Conservation (phyloP, 768 basidiomycete genomes). For the Lactarius quietus region DNA sequence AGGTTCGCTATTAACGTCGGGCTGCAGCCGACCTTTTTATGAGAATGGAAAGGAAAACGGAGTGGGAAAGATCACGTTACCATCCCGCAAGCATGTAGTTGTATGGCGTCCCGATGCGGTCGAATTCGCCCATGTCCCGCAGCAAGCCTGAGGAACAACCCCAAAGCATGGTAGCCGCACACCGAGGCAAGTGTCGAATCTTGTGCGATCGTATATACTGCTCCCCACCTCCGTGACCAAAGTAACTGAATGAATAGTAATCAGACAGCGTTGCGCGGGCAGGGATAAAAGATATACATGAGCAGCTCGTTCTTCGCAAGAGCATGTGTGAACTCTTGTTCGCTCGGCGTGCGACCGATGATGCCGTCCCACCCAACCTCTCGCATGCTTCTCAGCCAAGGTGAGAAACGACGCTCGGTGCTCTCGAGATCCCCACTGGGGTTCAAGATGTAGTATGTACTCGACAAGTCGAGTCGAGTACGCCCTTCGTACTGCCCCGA, state of each 20-base stretch:
- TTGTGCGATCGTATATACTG: conserved; percentile 90
- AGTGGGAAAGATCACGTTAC: conserved; percentile 48
- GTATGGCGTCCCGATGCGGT: conserved; percentile 86
- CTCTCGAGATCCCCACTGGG: conserved; percentile 85
- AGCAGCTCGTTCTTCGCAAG: conserved; percentile 76
- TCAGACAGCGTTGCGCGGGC: conserved; percentile 5
- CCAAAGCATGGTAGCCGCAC: conserved; percentile 96
- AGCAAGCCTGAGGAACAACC: conserved; percentile 94
- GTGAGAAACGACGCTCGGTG: conserved; percentile 78
- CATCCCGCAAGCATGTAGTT: conserved; percentile 98
- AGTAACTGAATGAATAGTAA: conserved; percentile 58
- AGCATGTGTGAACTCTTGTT: conserved; percentile 77
- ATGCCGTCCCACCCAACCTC: conserved; percentile 81
- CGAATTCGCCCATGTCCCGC: conserved; percentile 91
- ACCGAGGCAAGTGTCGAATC: conserved; percentile 74
- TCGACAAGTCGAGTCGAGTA: conserved; percentile 57
- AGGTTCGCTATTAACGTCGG: conserved; percentile 92
- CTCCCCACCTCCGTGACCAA: conserved; percentile 95
- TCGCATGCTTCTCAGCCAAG: conserved; percentile 75
- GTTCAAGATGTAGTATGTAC: conserved; percentile 83
- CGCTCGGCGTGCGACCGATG: conserved; percentile 69
- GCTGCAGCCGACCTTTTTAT: conserved; percentile 32
- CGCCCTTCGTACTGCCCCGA: conserved; percentile 38
- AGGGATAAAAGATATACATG: conserved; percentile 58
- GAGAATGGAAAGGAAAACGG: background rate